Conservation (phyloP, 306 rosid species). For the Sechiopsis laciniata region DNA sequence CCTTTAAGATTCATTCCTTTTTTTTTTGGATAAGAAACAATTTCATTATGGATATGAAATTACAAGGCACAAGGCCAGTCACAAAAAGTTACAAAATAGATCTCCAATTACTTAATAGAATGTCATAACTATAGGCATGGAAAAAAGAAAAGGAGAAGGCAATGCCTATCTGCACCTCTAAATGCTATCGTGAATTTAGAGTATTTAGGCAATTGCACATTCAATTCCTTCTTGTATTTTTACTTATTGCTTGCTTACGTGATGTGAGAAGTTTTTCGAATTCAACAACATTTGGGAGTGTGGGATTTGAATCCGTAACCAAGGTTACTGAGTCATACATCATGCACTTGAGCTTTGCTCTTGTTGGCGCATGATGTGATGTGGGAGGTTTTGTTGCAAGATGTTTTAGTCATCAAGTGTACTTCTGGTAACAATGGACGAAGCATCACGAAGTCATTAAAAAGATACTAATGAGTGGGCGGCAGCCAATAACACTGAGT, state of each 20-base stretch:
- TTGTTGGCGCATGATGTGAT: no score
- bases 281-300: no score
- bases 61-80: no score
- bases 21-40: no score
- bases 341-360: no score
- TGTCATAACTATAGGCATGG: no score
- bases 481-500: background rate
- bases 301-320: no score
- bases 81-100: no score
- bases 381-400: slow-evolving; percentile 7
- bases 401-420: slow-evolving; percentile 10
- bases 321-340: no score
- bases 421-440: background rate
- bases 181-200: background rate
- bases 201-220: background rate
- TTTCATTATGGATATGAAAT: no score
- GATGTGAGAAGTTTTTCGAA: background rate
- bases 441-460: background rate
- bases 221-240: background rate
- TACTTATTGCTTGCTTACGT: background rate
- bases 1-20: background rate
- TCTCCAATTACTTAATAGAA: no score
- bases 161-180: background rate
- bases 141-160: background rate
- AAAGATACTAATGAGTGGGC: background rate